Evolutionary conservation across 2,329 filamentous ascomycete genomes (phyloP).

Genomic region (Trichoderma simmonsii): DNA sequence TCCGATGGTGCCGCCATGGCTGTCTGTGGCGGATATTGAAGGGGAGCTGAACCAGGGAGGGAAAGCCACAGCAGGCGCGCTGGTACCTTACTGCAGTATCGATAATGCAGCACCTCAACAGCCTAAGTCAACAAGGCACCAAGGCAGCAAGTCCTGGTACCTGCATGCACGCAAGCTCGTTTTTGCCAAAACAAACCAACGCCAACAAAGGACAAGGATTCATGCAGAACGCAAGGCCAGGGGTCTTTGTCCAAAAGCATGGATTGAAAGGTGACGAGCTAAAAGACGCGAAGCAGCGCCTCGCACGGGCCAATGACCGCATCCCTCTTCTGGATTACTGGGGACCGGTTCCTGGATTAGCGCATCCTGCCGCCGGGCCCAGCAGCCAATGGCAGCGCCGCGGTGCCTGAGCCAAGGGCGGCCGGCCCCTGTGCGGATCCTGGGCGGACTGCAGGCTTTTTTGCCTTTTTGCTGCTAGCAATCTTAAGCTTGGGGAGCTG

Average conservation of each 20-base stretch:
- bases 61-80: neutral
- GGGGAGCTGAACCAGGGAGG: neutral
- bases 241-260: neutral
- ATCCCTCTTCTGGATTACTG: neutral
- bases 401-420: constrained; percentile 26
- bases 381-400: constrained; percentile 23
- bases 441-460: neutral
- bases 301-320: constrained; percentile 13
- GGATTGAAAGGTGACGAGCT: neutral
- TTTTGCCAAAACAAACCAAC: neutral
- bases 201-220: neutral
- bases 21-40: constrained; percentile 3
- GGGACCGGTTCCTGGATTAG: constrained; percentile 29
- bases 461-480: neutral
- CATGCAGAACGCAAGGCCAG: neutral
- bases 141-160: neutral
- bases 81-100: neutral
- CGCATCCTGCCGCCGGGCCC: constrained; percentile 18
- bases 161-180: neutral
- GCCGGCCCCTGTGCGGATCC: constrained; percentile 21
- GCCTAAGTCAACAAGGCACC: neutral
- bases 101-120: neutral
- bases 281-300: neutral
- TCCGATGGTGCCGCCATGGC: neutral
- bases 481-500: neutral